Evolutionary conservation across 768 basidiomycete genomes (phyloP), one percentile per base, ranked within the genome.

Genomic region (Galerina sulciceps): DNA sequence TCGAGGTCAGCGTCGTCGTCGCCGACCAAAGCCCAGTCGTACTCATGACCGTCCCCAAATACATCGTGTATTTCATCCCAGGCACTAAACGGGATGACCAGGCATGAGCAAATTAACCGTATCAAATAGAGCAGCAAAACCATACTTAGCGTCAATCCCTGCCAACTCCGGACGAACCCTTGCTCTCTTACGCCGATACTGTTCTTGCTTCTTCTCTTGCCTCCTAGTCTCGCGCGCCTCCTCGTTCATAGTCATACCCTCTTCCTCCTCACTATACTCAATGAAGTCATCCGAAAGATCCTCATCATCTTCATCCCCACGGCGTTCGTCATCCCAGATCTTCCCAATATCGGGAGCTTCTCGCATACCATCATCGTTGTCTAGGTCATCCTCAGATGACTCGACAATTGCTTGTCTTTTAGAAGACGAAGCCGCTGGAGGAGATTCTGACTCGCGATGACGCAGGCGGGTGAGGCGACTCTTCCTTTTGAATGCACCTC

Each of bases 11-110:
- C 64, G 31, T 90, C 85, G 2, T 93, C 92, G 31, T 96, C 96
- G 5, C 88, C 93, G 45, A 79, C 88, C 44, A 99, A 73, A 11
- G 96, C 96, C 90, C 93, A 96, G 65, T 94, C 94, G 71, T 96
- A 99, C 63, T 99, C 96, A 66, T 90, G 88, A 6, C 97, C 97
- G 62, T 96, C 92, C 35, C 97, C 97, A 63, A 99, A 99, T 1
- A 99, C 93, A 58, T 94, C 96, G 60, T 91, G 89, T 23, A 99
- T 91, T 75, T 98, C 97, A 46, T 92, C 90, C 94, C 94, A 97
- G 23, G 94, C 90, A 67, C 94, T 96, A 2, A 61, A 61, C 56
- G 5, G 43, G n/a, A 35, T 63, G 56, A 67, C 26, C 26, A 59
- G 55, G 58, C 34, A 44, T 22, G 31, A 52, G 15, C 26, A 54